Evolutionary conservation across 2,329 filamentous ascomycete species (phyloP), one percentile per base, ranked within the genome.

Genomic region (Diplodia intermedia): DNA sequence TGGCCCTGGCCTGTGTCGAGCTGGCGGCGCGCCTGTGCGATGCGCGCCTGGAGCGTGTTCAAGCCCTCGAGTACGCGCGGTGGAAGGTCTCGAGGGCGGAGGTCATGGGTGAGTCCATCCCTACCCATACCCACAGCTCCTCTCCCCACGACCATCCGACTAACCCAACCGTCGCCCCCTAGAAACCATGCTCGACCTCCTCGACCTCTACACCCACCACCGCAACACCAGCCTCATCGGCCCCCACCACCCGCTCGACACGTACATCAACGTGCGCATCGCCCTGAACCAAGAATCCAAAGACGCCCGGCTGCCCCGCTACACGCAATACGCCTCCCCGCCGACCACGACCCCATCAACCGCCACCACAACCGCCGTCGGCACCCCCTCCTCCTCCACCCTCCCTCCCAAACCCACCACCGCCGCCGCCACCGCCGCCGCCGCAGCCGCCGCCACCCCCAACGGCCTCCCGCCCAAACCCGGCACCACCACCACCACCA

Each of bases 181-280:
- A 81, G 94, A 98, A 84, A 94, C 92, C 0, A 87, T 97, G 73
- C 88, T 97, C 49, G 95, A 98, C 75, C 85, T 97, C 0, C 86
- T 98, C 31, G 94, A 99, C 75, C 86, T 98, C 2, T 98, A 97
- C 79, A 95, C 93, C 0, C 91, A 97, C 75, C 90, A 96, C 76
- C 88, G 88, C 66, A 86, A 88, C 71, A 84, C 86, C 63, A 97
- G 93, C 40, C 88, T 90, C 62, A 83, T 97, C 23, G 94, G 93
- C 7, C 83, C 86, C 18, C 82, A 86, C 57, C 91, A 92, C 78
- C 87, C 90, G 56, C 84, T 94, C 53, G 90, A 94, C 72, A 86
- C 86, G 66, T 94, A 97, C 77, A 92, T 98, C 75, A 88, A 90
- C 71, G 89, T 96, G 72, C 92, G 95, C 76, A 97, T 98, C 71